Evolutionary conservation across 352 stramenopile genomes (phyloP).

Genomic region (Globisporangium camurandrum): DNA sequence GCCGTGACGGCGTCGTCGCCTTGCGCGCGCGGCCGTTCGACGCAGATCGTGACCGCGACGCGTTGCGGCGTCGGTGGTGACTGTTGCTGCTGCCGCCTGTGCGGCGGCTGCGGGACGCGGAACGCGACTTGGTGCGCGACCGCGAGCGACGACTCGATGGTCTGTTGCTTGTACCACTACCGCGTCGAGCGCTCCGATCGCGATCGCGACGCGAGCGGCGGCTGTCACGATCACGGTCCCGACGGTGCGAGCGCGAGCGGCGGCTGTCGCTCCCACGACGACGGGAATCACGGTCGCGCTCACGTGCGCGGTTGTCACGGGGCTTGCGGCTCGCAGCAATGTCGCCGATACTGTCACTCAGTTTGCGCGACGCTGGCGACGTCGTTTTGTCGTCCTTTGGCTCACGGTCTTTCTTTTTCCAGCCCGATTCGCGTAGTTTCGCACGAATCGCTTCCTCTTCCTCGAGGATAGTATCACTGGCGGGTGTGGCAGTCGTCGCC

Average conservation of each 20-base stretch:
- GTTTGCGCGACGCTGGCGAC: slow-evolving; percentile 3
- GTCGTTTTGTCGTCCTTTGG: slow-evolving; percentile 15
- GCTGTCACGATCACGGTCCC: slow-evolving; percentile 21
- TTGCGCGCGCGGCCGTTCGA: slow-evolving; percentile 9
- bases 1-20: slow-evolving; percentile 4
- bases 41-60: slow-evolving; percentile 6
- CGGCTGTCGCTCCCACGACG: slow-evolving; percentile 12
- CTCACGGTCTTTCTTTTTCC: slow-evolving; percentile 41
- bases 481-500: no score
- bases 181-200: slow-evolving; percentile 10
- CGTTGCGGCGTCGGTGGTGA: slow-evolving; percentile 4
- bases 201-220: slow-evolving; percentile 24
- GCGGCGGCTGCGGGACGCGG: slow-evolving; percentile 9
- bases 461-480: no score
- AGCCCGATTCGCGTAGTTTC: slow-evolving; percentile 61
- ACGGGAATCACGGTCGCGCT: slow-evolving; percentile 6
- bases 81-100: slow-evolving; percentile 8
- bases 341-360: slow-evolving; percentile 9
- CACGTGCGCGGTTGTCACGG: neutral
- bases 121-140: slow-evolving; percentile 17
- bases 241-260: slow-evolving; percentile 19
- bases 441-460: slow-evolving; percentile 69
- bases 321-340: slow-evolving; percentile 3
- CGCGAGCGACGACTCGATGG: slow-evolving; percentile 10
- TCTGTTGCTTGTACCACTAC: no score